A percentile compares a stretch with the other conserved stretches of the same genome.
Evolutionary conservation across 139 green algal species (phyloP).

Genomic region (Edaphochlamys debaryana): DNA sequence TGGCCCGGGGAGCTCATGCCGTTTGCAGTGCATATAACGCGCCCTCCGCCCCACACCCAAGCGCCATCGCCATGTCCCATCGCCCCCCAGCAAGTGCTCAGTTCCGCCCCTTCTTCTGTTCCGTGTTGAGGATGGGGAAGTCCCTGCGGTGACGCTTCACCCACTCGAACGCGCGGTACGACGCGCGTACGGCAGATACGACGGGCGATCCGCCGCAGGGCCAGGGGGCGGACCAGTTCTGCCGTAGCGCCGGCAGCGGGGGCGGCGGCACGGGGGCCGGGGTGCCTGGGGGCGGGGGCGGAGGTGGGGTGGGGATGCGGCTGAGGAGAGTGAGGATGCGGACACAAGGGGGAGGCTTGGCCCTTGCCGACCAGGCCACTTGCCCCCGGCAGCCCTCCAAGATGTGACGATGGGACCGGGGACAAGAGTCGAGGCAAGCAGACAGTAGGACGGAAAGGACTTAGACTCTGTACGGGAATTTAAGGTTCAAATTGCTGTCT

Average conservation of each 20-base stretch:
- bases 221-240: conserved; percentile 10
- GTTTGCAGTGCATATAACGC: no score
- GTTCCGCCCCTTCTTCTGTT: background rate
- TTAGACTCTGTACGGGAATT: no score
- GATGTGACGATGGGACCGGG: background rate
- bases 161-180: conserved; percentile 44
- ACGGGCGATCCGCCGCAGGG: conserved; percentile 11
- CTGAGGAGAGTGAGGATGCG: no score
- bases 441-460: no score
- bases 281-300: no score
- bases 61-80: no score
- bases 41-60: no score
- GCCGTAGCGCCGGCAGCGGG: conserved; percentile 1
- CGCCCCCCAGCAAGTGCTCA: no score
- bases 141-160: conserved; percentile 1
- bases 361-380: background rate
- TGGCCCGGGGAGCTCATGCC: no score
- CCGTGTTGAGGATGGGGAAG: conserved; percentile 32
- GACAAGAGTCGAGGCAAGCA: no score
- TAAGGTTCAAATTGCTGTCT: background rate
- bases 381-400: background rate
- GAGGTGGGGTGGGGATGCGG: no score
- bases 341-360: no score
- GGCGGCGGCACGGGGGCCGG: background rate
- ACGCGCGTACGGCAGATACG: conserved; percentile 7